Percentiles rank a stretch among this genome's conserved stretches.
Conservation (phyloP, 345 rosid genomes). For the Sisymbrium altissimum region DNA sequence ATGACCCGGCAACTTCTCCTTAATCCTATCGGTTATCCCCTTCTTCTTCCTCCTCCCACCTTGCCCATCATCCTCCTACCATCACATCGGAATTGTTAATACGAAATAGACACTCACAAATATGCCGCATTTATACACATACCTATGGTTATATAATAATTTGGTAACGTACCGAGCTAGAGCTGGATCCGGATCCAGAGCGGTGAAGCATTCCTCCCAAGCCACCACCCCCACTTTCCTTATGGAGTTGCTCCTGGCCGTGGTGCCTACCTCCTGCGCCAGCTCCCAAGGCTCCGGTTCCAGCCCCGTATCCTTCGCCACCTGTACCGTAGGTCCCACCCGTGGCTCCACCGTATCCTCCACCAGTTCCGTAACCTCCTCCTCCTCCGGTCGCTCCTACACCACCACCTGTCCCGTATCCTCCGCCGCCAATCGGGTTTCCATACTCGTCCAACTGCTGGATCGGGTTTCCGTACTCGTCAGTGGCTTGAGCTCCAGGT, state of each 20-base stretch:
- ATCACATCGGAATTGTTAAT: neutral
- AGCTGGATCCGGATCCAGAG: slow-evolving; percentile 48
- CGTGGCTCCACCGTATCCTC: neutral
- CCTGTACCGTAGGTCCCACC: slow-evolving; percentile 33
- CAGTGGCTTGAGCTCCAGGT: slow-evolving; percentile 37
- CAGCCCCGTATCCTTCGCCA: slow-evolving; percentile 29
- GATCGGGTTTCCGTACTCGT: slow-evolving; percentile 44
- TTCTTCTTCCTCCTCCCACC: slow-evolving; percentile 77
- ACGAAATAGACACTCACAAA: neutral
- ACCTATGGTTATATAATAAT: neutral
- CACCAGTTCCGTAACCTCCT: slow-evolving; percentile 17
- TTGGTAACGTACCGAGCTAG: slow-evolving; percentile 41
- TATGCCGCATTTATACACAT: neutral
- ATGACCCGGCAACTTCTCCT: slow-evolving; percentile 55
- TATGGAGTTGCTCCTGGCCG: slow-evolving; percentile 25
- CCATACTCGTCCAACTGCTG: slow-evolving; percentile 29
- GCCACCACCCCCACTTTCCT: slow-evolving; percentile 23
- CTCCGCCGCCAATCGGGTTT: slow-evolving; percentile 29
- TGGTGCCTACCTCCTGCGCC: slow-evolving; percentile 30
- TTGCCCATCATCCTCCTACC: slow-evolving; percentile 64
- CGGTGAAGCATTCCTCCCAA: slow-evolving; percentile 46
- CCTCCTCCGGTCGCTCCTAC: slow-evolving; percentile 22
- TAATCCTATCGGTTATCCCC: slow-evolving; percentile 50
- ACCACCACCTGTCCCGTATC: slow-evolving; percentile 4
- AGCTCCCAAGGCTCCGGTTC: slow-evolving; percentile 31